Base-by-base conservation (phyloP, 345 rosid genomes). In the Sonneratia caseolaris region DNA sequence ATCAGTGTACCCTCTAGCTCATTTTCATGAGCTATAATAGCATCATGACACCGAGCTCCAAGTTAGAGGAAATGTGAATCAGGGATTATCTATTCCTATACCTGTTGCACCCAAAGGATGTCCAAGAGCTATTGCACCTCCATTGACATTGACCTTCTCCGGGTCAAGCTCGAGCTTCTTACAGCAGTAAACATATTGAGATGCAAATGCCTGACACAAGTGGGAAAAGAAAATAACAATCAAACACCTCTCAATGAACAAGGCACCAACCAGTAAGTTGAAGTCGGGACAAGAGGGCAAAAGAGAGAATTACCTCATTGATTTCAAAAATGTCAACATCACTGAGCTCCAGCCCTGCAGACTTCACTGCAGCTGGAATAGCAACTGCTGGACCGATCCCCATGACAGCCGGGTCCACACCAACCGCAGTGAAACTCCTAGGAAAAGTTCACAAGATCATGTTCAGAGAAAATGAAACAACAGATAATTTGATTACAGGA, bases 71-170 rank as follows among this genome's bases (percentile, higher is more conserved):
- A 19, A 7, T 15, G 51, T 3, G 1, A 24, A 32, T 59, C 15
- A 43, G 42, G 11, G 38, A 59, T 21, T 5, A 15, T 36, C 9
- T 24, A 43, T 5, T 21, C 38, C 36, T 68, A 27, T 81, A 91
- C 97, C 97, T 83, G 99, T 95, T 57, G 93, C 96, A 35, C 97
- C 99, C 80, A 95, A 78, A 76, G 97, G 97, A 89, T 95, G 96
- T 14, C 99, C 97, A 19, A 95, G 82, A 73, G 97, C 99, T 22
- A 95, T 84, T 69, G 97, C 99, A 66, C 99, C 99, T 40, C 97
- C 99, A 72, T 95, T 95, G 66, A 92, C 97, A 69, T 95, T 95
- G 71, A 95, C 91, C 79, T 90, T 90, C 64, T 84, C 82, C 32
- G 74, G 75, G 77, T 87, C 91, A 48, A 92, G 93, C 72, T 75